A percentile compares a stretch with the other conserved stretches of the same genome.
These are phyloP conservation scores for Daldinia grandis DNA, from an alignment of 495 filamentous ascomycete genomes.

Conservation along the genomic window DNA sequence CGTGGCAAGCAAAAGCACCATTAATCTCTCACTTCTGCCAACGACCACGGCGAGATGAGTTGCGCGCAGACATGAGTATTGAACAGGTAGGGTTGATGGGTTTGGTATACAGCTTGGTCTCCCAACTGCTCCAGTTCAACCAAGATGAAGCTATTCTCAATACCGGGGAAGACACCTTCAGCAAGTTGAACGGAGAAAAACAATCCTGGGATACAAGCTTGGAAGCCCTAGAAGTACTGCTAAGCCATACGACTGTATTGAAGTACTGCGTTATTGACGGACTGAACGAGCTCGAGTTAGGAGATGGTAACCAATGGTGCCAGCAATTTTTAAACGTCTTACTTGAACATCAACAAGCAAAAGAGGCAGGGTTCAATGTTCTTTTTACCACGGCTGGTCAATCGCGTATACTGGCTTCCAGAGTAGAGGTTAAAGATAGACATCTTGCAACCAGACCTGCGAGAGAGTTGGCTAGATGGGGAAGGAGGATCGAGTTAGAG, in stretches of 20 bases:
- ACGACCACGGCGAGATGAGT: background rate
- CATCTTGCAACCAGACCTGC: constrained; percentile 9
- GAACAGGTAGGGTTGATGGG: constrained; percentile 17
- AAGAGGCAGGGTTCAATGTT: constrained; percentile 8
- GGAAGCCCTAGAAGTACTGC: background rate
- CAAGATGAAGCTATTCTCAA: background rate
- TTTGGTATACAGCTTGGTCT: constrained; percentile 13
- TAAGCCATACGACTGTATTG: constrained; percentile 1
- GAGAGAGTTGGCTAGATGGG: constrained; percentile 11
- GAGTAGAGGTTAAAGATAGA: constrained; percentile 3
- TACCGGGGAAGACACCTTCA: background rate
- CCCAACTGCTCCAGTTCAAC: constrained; percentile 11
- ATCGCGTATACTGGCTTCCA: constrained; percentile 9
- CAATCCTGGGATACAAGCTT: constrained; percentile 3
- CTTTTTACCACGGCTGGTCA: constrained; percentile 19
- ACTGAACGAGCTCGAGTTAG: constrained; percentile 15
- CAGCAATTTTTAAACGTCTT: constrained; percentile 7
- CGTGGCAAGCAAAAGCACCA: constrained; percentile 14
- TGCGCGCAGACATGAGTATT: background rate
- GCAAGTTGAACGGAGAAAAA: background rate
- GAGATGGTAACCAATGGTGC: constrained; percentile 10
- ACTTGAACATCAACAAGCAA: background rate
- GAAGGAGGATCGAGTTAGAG: constrained; percentile 11
- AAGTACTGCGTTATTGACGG: constrained; percentile 18
- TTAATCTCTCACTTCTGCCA: constrained; percentile 15